Evolutionary conservation across 169 alveolate genomes (phyloP).

Genomic region (Eimeria maxima): DNA sequence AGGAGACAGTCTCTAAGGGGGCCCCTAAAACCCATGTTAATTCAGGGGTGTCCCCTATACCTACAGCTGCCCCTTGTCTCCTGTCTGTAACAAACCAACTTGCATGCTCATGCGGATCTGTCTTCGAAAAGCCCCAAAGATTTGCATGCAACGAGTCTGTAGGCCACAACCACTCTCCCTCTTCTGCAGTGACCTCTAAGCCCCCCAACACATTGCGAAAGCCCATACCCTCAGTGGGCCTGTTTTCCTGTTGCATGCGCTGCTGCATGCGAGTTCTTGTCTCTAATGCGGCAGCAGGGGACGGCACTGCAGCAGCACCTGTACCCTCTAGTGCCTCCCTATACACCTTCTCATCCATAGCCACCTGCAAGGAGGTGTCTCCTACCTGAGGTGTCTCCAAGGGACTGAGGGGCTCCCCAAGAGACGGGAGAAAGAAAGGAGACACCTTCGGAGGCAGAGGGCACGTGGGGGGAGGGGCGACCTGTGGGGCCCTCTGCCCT

Average conservation of each 20-base stretch:
- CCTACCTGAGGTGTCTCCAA: background rate
- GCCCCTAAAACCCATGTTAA: conserved; percentile 46
- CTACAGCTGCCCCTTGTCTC: conserved; percentile 33
- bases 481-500: background rate
- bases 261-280: background rate
- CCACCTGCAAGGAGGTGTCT: background rate
- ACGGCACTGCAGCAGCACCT: background rate
- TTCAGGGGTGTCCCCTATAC: background rate
- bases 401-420: background rate
- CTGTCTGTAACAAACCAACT: background rate
- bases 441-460: background rate
- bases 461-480: background rate
- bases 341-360: background rate
- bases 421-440: background rate
- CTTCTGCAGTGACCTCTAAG: conserved; percentile 11
- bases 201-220: conserved; percentile 36
- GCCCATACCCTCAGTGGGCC: background rate
- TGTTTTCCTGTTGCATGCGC: background rate
- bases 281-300: background rate
- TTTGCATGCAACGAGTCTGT: background rate
- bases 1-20: background rate
- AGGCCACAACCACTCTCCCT: background rate
- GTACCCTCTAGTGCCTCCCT: background rate
- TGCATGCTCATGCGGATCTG: background rate
- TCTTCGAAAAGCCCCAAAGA: background rate